Conservation (phyloP, 164 flowering plant genomes). For the Litsea cubeba region DNA sequence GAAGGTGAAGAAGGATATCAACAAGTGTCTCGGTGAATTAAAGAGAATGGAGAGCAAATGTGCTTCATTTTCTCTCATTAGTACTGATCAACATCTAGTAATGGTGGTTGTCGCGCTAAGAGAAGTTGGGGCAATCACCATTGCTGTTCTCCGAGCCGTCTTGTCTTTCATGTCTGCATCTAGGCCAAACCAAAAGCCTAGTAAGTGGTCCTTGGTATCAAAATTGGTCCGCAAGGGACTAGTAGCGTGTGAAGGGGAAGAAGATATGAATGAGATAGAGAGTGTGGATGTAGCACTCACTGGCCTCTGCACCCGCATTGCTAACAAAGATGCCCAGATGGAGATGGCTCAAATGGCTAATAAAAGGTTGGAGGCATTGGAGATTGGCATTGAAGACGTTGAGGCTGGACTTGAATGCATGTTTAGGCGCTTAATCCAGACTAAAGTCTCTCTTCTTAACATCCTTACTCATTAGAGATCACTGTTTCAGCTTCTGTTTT, state of each 20-base stretch:
- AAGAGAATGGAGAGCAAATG: conserved; percentile 15
- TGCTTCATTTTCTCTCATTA: background rate
- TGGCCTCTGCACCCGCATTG: conserved; percentile 3
- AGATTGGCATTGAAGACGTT: conserved; percentile 35
- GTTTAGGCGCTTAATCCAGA: conserved; percentile 49
- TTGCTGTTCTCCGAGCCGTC: conserved; percentile 30
- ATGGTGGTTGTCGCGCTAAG: conserved; percentile 19
- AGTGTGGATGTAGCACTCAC: conserved; percentile 23
- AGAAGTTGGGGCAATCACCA: conserved; percentile 26
- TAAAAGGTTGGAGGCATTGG: conserved; percentile 49
- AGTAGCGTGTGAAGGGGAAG: conserved; percentile 8
- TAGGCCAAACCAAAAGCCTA: conserved; percentile 22
- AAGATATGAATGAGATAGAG: conserved; percentile 31
- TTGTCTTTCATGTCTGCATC: conserved; percentile 25
- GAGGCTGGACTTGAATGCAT: conserved; percentile 45
- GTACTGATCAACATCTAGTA: conserved; percentile 10
- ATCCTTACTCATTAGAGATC: conserved; percentile 30
- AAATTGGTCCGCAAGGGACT: conserved; percentile 8
- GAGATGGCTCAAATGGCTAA: conserved; percentile 25
- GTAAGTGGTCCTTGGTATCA: conserved; percentile 29
- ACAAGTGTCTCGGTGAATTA: conserved; percentile 23
- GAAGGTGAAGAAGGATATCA: conserved; percentile 27
- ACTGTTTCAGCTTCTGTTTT: background rate
- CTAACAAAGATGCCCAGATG: conserved; percentile 13
- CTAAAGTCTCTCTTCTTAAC: conserved; percentile 58